Percentiles rank a stretch among this genome's conserved stretches.
These are phyloP conservation scores for Chrysosporium queenslandicum DNA, from an alignment of 2,329 filamentous ascomycete genomes.

Conservation along the genomic window DNA sequence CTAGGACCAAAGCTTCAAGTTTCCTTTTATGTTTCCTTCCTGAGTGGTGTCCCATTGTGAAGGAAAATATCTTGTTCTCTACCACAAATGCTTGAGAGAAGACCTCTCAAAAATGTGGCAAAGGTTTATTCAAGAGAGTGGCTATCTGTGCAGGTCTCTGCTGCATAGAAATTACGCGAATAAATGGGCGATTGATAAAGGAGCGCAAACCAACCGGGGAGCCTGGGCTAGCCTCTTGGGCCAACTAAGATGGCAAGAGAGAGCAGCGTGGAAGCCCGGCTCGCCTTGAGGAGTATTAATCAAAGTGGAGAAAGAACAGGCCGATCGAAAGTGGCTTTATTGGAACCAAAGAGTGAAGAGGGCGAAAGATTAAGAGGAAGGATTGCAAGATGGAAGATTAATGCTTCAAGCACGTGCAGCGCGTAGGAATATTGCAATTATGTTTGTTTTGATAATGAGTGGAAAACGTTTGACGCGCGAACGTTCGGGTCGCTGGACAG, in stretches of 20 bases:
- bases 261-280: background rate
- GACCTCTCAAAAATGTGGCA: background rate
- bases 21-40: constrained; percentile 1
- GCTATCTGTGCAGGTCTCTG: constrained; percentile 1
- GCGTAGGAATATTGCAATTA: background rate
- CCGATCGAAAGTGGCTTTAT: background rate
- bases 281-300: background rate
- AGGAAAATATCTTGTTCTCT: background rate
- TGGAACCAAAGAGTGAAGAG: constrained; percentile 7
- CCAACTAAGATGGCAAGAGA: background rate
- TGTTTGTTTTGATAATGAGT: constrained; percentile 9
- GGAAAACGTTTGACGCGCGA: constrained; percentile 10
- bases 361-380: background rate
- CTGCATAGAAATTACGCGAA: constrained; percentile 1
- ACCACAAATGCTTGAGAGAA: constrained; percentile 4
- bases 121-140: background rate
- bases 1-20: background rate
- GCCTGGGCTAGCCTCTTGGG: constrained; percentile 4
- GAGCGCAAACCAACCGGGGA: background rate
- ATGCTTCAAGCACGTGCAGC: constrained; percentile 10
- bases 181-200: background rate
- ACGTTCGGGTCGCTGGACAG: constrained; percentile 4
- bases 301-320: background rate
- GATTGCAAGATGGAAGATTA: background rate
- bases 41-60: constrained; percentile 13